Percentiles rank a stretch among this genome's conserved stretches.
phyloP scores from a whole-genome alignment of 1,284 basidiomycete species.

The Ustilago curta region DNA sequence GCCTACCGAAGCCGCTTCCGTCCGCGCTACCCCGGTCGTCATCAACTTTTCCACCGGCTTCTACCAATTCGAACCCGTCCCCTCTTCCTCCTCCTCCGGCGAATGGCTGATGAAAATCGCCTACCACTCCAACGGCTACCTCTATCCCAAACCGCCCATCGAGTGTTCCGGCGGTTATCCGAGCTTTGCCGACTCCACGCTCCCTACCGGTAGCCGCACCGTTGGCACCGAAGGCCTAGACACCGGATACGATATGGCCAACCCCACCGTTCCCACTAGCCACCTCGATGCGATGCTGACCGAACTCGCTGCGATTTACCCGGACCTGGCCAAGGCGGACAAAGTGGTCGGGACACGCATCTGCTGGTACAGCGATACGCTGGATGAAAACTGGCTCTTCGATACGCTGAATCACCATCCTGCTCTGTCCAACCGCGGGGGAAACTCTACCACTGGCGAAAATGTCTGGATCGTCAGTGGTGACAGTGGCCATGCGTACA shows the following conservation, averaged over 20 bases:
- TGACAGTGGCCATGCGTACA: slow-evolving; percentile 71
- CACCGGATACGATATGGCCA: slow-evolving; percentile 16
- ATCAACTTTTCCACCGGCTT: slow-evolving; percentile 74
- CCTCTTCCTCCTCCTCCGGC: slow-evolving; percentile 63
- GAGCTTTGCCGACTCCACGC: not conserved
- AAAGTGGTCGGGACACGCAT: slow-evolving; percentile 77
- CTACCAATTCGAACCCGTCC: slow-evolving; percentile 75
- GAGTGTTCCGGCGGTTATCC: slow-evolving; percentile 32
- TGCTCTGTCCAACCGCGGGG: not conserved
- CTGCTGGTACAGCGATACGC: slow-evolving; percentile 78
- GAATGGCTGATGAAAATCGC: slow-evolving; percentile 76
- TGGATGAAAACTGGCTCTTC: slow-evolving; percentile 72
- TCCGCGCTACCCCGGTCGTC: slow-evolving; percentile 78
- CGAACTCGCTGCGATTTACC: slow-evolving; percentile 76
- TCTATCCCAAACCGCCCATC: slow-evolving; percentile 70
- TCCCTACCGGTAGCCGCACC: not conserved
- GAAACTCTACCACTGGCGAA: slow-evolving; percentile 12
- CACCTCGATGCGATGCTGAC: slow-evolving; percentile 74
- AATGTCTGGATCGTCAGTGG: slow-evolving; percentile 71
- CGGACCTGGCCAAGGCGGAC: slow-evolving; percentile 72
- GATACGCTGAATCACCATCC: slow-evolving; percentile 70
- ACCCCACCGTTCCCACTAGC: slow-evolving; percentile 74
- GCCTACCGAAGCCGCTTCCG: slow-evolving; percentile 76
- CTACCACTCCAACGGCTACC: slow-evolving; percentile 77
- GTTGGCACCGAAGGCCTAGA: slow-evolving; percentile 25